Evolutionary conservation across 352 stramenopile species (phyloP), one percentile per base, ranked within the genome.

Genomic region (Albugo laibachii): DNA sequence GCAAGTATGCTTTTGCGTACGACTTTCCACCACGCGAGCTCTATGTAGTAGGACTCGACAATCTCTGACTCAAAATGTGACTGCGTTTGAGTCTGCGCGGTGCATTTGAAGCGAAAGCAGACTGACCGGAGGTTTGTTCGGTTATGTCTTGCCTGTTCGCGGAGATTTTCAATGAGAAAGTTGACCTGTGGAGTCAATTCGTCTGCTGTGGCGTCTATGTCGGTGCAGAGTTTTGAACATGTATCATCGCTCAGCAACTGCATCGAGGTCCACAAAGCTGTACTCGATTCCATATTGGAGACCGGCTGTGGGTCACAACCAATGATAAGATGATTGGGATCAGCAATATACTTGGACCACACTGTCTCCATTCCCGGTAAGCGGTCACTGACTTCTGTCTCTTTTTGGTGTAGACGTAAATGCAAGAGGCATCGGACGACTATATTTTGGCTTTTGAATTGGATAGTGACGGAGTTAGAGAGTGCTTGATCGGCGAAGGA

Each of bases 21-120:
- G 24, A 62, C 61, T 40, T 89, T 88, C 79, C 79, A 92, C 11
- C 69, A 56, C 10, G 65, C 57, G 52, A 80, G 83, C 38, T 92
- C 76, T 11, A 61, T 60, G 53, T 86, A 89, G 27, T 84, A 81
- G n/a, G 54, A 34, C 40, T 84, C 74, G 1, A 73, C 71, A 2
- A 60, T 47, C 4, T 31, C 16, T 35, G 20, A 34, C 15, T 58
- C 53, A 41, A 47, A 48, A 36, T 56, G 53, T 19, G 61, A 57
- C 5, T 48, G 47, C 14, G 39, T 58, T 16, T 80, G 52, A 2
- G 54, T 41, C 36, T 40, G 43, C 41, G 78, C 62, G 13, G 58
- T 52, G 0, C 34, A 14, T 47, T 79, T 59, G 8, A 79, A 48
- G 41, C 63, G 71, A 31, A 66, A 71, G 21, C 65, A 72, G 5